Conservation (phyloP, 495 filamentous ascomycete species). For the Neurospora sp. region DNA sequence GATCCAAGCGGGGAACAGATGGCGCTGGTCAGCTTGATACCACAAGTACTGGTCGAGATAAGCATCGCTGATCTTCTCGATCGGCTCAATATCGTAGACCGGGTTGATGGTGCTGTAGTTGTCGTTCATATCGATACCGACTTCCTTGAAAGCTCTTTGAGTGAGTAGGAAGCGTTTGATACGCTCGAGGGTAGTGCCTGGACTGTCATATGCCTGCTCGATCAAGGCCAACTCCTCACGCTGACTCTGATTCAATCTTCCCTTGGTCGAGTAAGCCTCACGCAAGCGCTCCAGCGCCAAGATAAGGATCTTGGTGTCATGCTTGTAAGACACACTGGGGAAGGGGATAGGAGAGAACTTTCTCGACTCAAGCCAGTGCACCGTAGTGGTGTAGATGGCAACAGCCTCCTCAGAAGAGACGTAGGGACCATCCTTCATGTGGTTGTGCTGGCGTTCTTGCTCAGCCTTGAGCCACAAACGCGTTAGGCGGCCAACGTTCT, state of each 20-base stretch:
- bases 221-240: constrained; percentile 95
- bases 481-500: constrained; percentile 93
- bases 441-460: constrained; percentile 97
- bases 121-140: constrained; percentile 99
- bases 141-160: constrained; percentile 97
- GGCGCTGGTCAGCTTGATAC: constrained; percentile 98
- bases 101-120: constrained; percentile 99
- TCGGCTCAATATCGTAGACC: constrained; percentile 97
- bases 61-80: constrained; percentile 99
- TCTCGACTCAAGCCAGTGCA: constrained; percentile 96
- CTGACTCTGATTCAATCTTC: constrained; percentile 93
- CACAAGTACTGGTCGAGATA: constrained; percentile 98
- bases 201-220: constrained; percentile 97
- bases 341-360: constrained; percentile 99
- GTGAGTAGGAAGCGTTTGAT: constrained; percentile 98
- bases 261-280: constrained; percentile 97
- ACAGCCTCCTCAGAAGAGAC: constrained; percentile 98
- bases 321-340: constrained; percentile 98
- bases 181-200: constrained; percentile 86
- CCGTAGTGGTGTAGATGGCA: constrained; percentile 96
- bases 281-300: constrained; percentile 87
- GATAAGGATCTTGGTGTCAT: constrained; percentile 98
- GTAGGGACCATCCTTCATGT: constrained; percentile 98
- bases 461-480: constrained; percentile 97
- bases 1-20: constrained; percentile 98